Base-by-base conservation (phyloP, 345 rosid species). In the Ceriops zippeliana region DNA sequence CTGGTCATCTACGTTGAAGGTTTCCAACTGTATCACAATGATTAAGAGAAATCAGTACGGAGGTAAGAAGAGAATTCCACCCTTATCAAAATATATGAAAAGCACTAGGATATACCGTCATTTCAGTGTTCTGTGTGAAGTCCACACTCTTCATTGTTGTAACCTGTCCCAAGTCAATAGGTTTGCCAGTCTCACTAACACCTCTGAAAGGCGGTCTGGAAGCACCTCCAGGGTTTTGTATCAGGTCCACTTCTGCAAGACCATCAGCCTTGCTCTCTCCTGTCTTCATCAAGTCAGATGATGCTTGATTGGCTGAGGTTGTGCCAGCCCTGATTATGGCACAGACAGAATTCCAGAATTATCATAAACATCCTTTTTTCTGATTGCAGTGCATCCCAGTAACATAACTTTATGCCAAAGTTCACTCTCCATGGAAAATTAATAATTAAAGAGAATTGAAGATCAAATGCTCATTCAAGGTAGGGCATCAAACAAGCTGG, bases 321-420 rank as follows among this genome's bases (percentile, higher is more conserved):
- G 79, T 60, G 62, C 79, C 82, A 42, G 76, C 76, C 82, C 96
- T 89, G 87, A 20, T 67, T 53, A 65, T 17, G 56, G 57, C 64
- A 35, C 31, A 70, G 64, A 65, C 31, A 75, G 62, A 64, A 68
- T 58, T 62, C 66, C 59, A 56, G 68, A 49, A 67, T 10, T 34
- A 52, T 32, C 32, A 67, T 26, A 30, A 6, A 59, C n/a, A 10
- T 42, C 35, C 30, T 15, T 49, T 30, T 64, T 31, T 62, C 35
- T 27, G 22, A 22, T 5, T 59, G 6, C 24, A 56, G 28, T 26
- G 10, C 2, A 15, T 56, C 59, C 19, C 49, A 42, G 19, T 42
- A 42, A 42, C 49, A 42, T 42, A 42, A 42, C 19, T 11, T 42
- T 3, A 1, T 3, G 3, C 49, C 49, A 42, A 42, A 42, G 49